Evolutionary conservation across 345 rosid genomes (phyloP).

Genomic region (Arabidopsis suecica): DNA sequence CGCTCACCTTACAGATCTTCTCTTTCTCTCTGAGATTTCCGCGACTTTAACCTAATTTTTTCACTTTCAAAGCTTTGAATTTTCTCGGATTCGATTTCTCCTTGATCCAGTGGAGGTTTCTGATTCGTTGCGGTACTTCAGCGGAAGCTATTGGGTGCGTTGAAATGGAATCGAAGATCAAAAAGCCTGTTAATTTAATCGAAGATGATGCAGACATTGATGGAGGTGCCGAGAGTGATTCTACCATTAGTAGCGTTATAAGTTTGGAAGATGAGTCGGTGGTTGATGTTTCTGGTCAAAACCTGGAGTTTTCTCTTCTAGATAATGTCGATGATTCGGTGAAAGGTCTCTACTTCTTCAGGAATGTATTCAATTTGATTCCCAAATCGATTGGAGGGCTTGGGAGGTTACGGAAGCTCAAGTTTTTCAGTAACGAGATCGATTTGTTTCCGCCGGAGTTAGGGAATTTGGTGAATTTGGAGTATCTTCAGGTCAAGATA

Average conservation of each 20-base stretch:
- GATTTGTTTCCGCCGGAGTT: constrained; percentile 77
- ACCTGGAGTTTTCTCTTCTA: constrained; percentile 65
- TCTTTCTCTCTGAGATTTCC: constrained; percentile 6
- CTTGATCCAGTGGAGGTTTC: constrained; percentile 49
- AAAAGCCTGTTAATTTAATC: constrained; percentile 5
- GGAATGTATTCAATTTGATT: constrained; percentile 75
- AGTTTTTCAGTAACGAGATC: constrained; percentile 85
- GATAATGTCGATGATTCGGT: constrained; percentile 49
- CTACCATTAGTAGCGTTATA: constrained; percentile 24
- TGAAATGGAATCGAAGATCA: constrained; percentile 1
- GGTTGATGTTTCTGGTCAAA: constrained; percentile 76
- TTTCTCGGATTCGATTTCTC: neutral
- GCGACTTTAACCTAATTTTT: constrained; percentile 5
- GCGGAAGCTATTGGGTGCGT: constrained; percentile 35
- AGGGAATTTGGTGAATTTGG: constrained; percentile 71
- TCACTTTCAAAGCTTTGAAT: neutral
- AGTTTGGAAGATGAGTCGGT: constrained; percentile 59
- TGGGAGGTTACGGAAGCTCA: constrained; percentile 62
- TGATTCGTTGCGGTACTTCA: constrained; percentile 33
- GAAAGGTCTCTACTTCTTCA: constrained; percentile 71
- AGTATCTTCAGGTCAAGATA: constrained; percentile 82
- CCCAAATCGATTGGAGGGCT: constrained; percentile 73
- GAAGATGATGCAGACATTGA: constrained; percentile 21
- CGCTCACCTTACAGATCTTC: constrained; percentile 44
- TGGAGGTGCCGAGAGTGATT: constrained; percentile 18